Conservation (phyloP, 257 asterid genomes). For the Echium plantagineum region DNA sequence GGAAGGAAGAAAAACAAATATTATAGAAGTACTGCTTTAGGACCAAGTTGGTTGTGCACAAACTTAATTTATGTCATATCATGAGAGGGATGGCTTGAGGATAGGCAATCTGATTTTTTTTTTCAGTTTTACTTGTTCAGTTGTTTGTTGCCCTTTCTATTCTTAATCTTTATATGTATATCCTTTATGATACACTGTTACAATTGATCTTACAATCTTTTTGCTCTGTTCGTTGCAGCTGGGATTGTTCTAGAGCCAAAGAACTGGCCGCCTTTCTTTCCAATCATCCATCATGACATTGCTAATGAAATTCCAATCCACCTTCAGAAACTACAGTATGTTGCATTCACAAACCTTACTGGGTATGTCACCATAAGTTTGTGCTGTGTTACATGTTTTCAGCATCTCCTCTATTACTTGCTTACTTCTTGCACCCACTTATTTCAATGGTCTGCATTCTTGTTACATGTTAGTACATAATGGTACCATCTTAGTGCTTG, state of each 20-base stretch:
- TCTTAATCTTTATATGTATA: neutral
- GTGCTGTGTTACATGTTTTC: neutral
- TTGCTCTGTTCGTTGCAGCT: slow-evolving; percentile 28
- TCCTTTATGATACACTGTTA: neutral
- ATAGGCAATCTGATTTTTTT: neutral
- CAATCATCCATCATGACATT: slow-evolving; percentile 86
- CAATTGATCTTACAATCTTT: neutral
- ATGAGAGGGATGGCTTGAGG: neutral
- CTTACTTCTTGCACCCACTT: slow-evolving; percentile 8
- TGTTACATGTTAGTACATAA: neutral
- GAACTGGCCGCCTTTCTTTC: slow-evolving; percentile 98
- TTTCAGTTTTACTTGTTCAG: neutral
- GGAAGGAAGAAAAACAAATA: no score
- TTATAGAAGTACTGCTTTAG: no score
- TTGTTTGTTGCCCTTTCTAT: neutral
- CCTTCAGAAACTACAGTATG: slow-evolving; percentile 83
- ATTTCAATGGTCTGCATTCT: neutral
- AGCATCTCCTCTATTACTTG: neutral
- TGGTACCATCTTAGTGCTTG: no score
- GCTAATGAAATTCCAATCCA: slow-evolving; percentile 92
- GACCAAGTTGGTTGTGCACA: no score
- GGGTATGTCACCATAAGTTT: slow-evolving; percentile 41
- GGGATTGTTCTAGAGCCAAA: slow-evolving; percentile 61
- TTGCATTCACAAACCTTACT: slow-evolving; percentile 81
- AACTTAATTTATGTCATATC: no score